Evolutionary conservation across 106 monocot species (phyloP).

Genomic region (Acorus calamus): DNA sequence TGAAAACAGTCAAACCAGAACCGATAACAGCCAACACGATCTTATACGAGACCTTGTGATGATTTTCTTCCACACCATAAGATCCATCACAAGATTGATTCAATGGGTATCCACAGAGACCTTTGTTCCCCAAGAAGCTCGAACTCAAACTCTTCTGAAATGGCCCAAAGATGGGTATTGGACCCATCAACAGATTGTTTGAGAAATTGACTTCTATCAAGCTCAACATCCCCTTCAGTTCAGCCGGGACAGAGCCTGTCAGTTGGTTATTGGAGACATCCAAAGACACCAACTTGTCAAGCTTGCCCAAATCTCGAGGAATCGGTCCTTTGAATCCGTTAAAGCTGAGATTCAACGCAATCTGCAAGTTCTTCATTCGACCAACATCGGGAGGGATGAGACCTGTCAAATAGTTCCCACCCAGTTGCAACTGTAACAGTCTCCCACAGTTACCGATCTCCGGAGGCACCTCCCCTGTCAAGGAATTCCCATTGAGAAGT

Average conservation of each 20-base stretch:
- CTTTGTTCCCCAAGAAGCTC: conserved; percentile 58
- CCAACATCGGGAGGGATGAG: conserved; percentile 67
- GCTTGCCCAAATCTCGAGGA: conserved; percentile 66
- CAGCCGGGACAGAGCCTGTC: conserved; percentile 49
- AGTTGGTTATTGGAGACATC: conserved; percentile 74
- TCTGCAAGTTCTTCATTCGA: conserved; percentile 65
- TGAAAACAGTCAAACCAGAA: conserved; percentile 59
- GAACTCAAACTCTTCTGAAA: conserved; percentile 65
- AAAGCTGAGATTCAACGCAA: conserved; percentile 75
- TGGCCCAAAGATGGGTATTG: conserved; percentile 51
- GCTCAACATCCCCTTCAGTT: conserved; percentile 78
- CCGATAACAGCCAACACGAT: conserved; percentile 57
- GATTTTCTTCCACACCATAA: conserved; percentile 14
- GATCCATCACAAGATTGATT: conserved; percentile 21
- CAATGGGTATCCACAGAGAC: conserved; percentile 69
- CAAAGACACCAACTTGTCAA: conserved; percentile 70
- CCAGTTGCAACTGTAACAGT: conserved; percentile 65
- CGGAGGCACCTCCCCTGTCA: conserved; percentile 45
- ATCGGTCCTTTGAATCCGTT: conserved; percentile 43
- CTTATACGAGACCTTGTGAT: conserved; percentile 56
- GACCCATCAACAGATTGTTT: conserved; percentile 52
- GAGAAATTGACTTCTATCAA: conserved; percentile 85
- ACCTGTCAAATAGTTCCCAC: conserved; percentile 54
- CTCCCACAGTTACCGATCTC: conserved; percentile 56
- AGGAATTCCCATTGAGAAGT: conserved; percentile 39